phyloP scores from a whole-genome alignment of 164 flowering plant species.

The Dillenia turbinata region DNA sequence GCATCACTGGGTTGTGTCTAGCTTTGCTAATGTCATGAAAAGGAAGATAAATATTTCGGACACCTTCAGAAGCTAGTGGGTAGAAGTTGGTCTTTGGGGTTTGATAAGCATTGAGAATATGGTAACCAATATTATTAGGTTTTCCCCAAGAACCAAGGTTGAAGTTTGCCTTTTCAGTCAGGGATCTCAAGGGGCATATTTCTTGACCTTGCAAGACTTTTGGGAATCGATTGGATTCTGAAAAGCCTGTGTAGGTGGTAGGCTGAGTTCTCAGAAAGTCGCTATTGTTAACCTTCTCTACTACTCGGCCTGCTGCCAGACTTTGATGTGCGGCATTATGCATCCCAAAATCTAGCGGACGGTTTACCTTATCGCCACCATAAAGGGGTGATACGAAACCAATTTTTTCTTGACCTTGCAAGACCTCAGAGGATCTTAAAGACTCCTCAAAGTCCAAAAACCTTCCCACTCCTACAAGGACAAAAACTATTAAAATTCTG shows the following conservation, averaged over 20 bases:
- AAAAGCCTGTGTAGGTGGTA: slow-evolving; percentile 51
- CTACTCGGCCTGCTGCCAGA: slow-evolving; percentile 23
- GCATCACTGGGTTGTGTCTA: slow-evolving; percentile 23
- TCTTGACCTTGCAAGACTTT: slow-evolving; percentile 99
- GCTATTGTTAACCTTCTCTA: slow-evolving; percentile 15
- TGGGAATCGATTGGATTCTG: slow-evolving; percentile 63
- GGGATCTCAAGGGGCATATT: slow-evolving; percentile 57
- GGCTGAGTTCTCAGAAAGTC: slow-evolving; percentile 33
- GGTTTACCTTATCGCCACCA: slow-evolving; percentile 48
- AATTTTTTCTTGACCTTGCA: slow-evolving; percentile 99
- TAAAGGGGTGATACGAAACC: slow-evolving; percentile 51
- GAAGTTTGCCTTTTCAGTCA: slow-evolving; percentile 34
- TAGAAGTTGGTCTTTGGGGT: slow-evolving; percentile 37
- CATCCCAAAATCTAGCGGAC: slow-evolving; percentile 39
- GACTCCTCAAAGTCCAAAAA: slow-evolving; percentile 74
- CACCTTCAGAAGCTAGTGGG: slow-evolving; percentile 45
- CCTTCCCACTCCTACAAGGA: slow-evolving; percentile 41
- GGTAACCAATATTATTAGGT: slow-evolving; percentile 25
- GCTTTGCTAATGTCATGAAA: slow-evolving; percentile 23
- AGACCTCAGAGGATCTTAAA: slow-evolving; percentile 89
- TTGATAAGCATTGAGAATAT: slow-evolving; percentile 33
- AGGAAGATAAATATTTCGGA: slow-evolving; percentile 36
- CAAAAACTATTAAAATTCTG: slow-evolving; percentile 4
- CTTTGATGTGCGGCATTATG: slow-evolving; percentile 26
- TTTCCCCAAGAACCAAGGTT: slow-evolving; percentile 38